Evolutionary conservation across 345 rosid genomes (phyloP).

Genomic region (Diplotaxis tenuifolia): DNA sequence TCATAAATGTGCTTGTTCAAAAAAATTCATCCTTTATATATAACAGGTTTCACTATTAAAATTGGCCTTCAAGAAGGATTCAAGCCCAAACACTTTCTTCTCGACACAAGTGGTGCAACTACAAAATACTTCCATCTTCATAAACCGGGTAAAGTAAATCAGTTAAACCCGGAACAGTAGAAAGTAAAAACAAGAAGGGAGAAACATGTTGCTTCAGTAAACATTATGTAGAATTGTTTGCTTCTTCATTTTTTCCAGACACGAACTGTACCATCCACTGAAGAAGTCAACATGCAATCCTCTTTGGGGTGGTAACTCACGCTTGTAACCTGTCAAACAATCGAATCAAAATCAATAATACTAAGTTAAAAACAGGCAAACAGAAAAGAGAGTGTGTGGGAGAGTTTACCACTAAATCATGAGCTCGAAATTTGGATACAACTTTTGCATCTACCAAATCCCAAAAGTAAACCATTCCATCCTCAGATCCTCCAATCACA

Average conservation of each 20-base stretch:
- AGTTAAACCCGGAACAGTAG: not conserved
- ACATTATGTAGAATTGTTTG: not conserved
- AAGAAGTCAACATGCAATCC: conserved; percentile 73
- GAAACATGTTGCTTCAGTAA: not conserved
- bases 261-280: conserved; percentile 82
- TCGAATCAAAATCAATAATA: not conserved
- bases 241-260: conserved; percentile 71
- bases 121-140: not conserved
- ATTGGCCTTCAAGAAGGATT: not conserved
- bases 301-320: conserved; percentile 94
- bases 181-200: not conserved
- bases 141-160: not conserved
- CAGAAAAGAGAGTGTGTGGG: not conserved
- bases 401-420: conserved; percentile 70
- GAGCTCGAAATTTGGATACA: conserved; percentile 71
- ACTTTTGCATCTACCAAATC: conserved; percentile 91
- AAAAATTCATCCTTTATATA: too few relatives aligned
- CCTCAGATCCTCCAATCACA: conserved; percentile 92
- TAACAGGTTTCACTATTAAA: not conserved
- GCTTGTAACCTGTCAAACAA: conserved; percentile 68
- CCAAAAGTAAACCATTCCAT: conserved; percentile 92
- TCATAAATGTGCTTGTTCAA: not conserved
- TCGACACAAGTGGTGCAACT: not conserved
- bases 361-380: not conserved
- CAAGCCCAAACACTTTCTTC: not conserved